These are phyloP conservation scores for Cichorium intybus DNA, from an alignment of 140 eudicot genomes.

Conservation along the genomic window DNA sequence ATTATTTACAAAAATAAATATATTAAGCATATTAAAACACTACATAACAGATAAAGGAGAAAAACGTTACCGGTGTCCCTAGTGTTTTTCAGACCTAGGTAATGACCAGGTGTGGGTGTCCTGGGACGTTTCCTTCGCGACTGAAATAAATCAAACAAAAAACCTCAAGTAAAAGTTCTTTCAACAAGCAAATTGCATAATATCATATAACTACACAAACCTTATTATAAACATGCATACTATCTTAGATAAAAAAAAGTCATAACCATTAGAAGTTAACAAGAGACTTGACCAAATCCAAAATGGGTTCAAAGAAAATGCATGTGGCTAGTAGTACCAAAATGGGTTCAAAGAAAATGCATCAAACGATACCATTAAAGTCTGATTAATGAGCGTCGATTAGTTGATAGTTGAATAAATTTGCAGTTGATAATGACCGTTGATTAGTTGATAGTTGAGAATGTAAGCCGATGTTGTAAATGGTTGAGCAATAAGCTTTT, in stretches of 20 bases:
- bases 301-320: slow-evolving; percentile 24
- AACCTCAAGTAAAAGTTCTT: slow-evolving; percentile 12
- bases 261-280: no score
- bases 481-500: slow-evolving; percentile 62
- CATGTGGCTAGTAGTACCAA: slow-evolving; percentile 39
- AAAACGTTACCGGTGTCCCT: slow-evolving; percentile 67
- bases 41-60: neutral
- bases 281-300: no score
- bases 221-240: slow-evolving; percentile 20
- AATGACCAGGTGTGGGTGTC: slow-evolving; percentile 99
- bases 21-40: no score
- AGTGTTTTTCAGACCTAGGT: slow-evolving; percentile 80
- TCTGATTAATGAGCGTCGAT: slow-evolving; percentile 65
- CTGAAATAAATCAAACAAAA: slow-evolving; percentile 45
- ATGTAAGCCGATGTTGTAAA: no score
- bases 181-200: slow-evolving; percentile 4
- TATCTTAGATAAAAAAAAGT: neutral
- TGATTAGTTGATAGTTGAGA: slow-evolving; percentile 97
- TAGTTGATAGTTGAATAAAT: slow-evolving; percentile 86
- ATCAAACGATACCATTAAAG: slow-evolving; percentile 59
- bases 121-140: slow-evolving; percentile 97
- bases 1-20: no score
- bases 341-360: no score
- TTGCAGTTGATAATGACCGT: slow-evolving; percentile 79
- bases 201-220: slow-evolving; percentile 1